These are phyloP conservation scores for Podaxis mareebaensis DNA, from an alignment of 768 basidiomycete genomes.

Conservation along the genomic window DNA sequence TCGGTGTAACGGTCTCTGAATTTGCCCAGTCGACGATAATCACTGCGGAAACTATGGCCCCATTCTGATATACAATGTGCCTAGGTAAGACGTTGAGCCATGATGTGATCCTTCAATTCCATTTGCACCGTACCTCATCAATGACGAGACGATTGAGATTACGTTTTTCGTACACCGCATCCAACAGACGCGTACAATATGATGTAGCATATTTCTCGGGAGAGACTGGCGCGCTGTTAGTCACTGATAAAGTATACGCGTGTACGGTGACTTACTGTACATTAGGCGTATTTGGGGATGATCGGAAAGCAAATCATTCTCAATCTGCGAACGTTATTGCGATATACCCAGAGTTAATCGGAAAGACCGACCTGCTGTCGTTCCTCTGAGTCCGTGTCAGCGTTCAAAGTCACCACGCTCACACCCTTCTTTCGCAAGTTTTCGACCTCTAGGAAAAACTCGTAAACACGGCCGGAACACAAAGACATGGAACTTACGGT, in stretches of 20 bases:
- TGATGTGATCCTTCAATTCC: not conserved
- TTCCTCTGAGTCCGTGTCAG: slow-evolving; percentile 59
- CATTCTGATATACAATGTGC: slow-evolving; percentile 90
- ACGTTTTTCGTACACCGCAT: slow-evolving; percentile 48
- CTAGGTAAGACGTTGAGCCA: slow-evolving; percentile 30
- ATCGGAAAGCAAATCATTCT: slow-evolving; percentile 58
- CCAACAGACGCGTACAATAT: slow-evolving; percentile 55
- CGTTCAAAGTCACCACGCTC: slow-evolving; percentile 61
- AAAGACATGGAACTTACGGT: slow-evolving; percentile 47
- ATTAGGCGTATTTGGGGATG: slow-evolving; percentile 61
- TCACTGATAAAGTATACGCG: not conserved
- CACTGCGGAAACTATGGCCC: slow-evolving; percentile 79
- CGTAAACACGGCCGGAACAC: not conserved
- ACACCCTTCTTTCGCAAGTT: slow-evolving; percentile 56
- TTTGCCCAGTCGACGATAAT: slow-evolving; percentile 70
- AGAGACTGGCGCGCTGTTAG: slow-evolving; percentile 49
- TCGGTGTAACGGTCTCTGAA: slow-evolving; percentile 67
- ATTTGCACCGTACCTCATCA: slow-evolving; percentile 61
- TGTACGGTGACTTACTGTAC: slow-evolving; percentile 55
- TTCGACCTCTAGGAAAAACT: slow-evolving; percentile 54
- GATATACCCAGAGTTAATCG: too few relatives aligned
- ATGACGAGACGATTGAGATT: slow-evolving; percentile 75
- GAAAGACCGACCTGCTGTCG: slow-evolving; percentile 47
- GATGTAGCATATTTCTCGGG: slow-evolving; percentile 68
- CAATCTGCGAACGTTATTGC: slow-evolving; percentile 44